Base-by-base conservation (phyloP, 352 stramenopile species). In the Elongisporangium undulatum region DNA sequence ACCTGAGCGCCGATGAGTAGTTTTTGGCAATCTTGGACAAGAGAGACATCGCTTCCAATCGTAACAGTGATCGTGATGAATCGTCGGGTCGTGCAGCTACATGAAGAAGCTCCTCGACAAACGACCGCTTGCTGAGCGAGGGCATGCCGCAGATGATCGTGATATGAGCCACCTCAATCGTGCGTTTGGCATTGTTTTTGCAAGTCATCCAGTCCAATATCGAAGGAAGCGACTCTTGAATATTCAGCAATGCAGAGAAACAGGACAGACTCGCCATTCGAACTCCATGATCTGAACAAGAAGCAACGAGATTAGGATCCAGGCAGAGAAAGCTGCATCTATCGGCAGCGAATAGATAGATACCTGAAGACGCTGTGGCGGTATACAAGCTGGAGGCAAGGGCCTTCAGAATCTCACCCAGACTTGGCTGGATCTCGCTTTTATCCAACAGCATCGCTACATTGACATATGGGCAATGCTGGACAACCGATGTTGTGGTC, bases 21-120 rank as follows among this genome's bases (percentile, higher is more conserved):
- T 94, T 94, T 59, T 94, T 94, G 5, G 84, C 86, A 19, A 92
- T 73, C 62, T 95, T 95, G 0, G 80, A 90, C 34, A 95, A 62
- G 49, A 94, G 63, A 8, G 82, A 90, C 80, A 95, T 94, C 0
- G 86, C 84, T 21, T 95, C 86, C 23, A 95, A 70, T 2, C 86
- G 76, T 52, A 90, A 64, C 0, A 95, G 51, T 3, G 68, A 72
- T 9, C 72, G 73, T 2, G 73, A 77, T 0, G 73, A 62, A 29
- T 91, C 81, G 38, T 91, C 82, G 0, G 79, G 77, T 12, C 67
- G 66, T 5, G 82, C 90, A 8, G 86, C 84, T 15, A 87, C 79
- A 20, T 76, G 41, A 26, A 95, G 57, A 39, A 95, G 68, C 59
- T 94, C 84, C 58, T 90, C 81, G 1, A 94, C 75, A 55, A 95